Conservation (phyloP, 805 yeast genomes). For the Debaryomyces maramus region DNA sequence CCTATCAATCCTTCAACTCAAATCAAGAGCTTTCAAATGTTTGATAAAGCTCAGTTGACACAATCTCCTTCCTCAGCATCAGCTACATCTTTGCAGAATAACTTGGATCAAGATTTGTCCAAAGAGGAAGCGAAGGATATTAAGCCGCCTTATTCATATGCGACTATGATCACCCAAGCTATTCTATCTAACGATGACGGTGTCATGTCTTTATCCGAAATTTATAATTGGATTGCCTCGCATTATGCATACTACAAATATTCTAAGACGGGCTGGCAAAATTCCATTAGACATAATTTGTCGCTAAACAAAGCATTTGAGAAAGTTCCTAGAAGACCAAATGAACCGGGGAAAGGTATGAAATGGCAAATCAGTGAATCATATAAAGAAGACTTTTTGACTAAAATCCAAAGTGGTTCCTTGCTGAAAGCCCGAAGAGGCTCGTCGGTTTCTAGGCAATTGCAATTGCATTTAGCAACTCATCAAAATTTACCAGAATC, state of each 20-base stretch:
- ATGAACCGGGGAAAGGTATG: slow-evolving; percentile 99
- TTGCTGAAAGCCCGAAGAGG: slow-evolving; percentile 76
- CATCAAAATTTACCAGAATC: slow-evolving; percentile 55
- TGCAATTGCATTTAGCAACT: slow-evolving; percentile 70
- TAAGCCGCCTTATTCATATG: slow-evolving; percentile 96
- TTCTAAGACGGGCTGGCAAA: slow-evolving; percentile 97
- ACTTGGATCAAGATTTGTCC: slow-evolving; percentile 66
- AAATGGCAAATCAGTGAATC: slow-evolving; percentile 94
- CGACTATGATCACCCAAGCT: slow-evolving; percentile 98
- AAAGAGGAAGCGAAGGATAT: slow-evolving; percentile 87
- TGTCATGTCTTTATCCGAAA: slow-evolving; percentile 84
- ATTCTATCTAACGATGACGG: slow-evolving; percentile 86
- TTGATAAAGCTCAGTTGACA: slow-evolving; percentile 41
- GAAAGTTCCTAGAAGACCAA: slow-evolving; percentile 91
- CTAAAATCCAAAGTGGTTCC: slow-evolving; percentile 75
- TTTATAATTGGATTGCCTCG: slow-evolving; percentile 84
- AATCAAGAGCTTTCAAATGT: slow-evolving; percentile 55
- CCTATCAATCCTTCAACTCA: slow-evolving; percentile 12
- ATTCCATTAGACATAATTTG: slow-evolving; percentile 91
- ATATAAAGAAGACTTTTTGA: slow-evolving; percentile 80
- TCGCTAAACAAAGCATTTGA: slow-evolving; percentile 96
- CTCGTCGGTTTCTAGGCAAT: slow-evolving; percentile 74
- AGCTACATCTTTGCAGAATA: slow-evolving; percentile 46
- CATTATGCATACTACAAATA: slow-evolving; percentile 91
- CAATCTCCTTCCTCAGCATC: slow-evolving; percentile 39